phyloP scores from a whole-genome alignment of 2,329 filamentous ascomycete genomes.

The Talaromyces sp. region DNA sequence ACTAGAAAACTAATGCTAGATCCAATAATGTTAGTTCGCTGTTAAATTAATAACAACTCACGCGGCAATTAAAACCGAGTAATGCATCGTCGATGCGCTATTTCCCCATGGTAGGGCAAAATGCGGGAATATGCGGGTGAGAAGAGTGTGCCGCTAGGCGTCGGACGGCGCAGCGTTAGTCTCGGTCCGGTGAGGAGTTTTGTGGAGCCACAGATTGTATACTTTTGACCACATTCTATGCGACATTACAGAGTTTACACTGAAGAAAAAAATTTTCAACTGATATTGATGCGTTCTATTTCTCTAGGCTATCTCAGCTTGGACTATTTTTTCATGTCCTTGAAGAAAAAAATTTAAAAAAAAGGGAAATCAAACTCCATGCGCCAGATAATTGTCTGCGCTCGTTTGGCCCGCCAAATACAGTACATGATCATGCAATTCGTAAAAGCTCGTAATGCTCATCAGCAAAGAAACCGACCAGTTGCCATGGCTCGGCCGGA shows the following conservation, averaged over 20 bases:
- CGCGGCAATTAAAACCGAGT: constrained; percentile 3
- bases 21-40: not conserved
- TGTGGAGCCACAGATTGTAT: not conserved
- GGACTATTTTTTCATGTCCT: not conserved
- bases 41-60: constrained; percentile 4
- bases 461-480: not conserved
- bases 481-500: not conserved
- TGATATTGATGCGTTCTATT: not conserved
- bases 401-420: constrained; percentile 10
- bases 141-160: not conserved
- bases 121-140: not conserved
- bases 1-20: not conserved
- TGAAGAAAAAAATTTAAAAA: not conserved
- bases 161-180: not conserved
- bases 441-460: constrained; percentile 13
- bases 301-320: not conserved
- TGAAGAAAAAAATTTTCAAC: not conserved
- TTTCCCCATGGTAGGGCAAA: not conserved
- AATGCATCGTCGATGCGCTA: not conserved
- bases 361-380: constrained; percentile 7
- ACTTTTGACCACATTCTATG: not conserved
- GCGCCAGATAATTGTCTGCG: constrained; percentile 9
- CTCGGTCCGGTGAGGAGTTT: not conserved
- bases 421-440: constrained; percentile 14
- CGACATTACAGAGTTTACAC: not conserved